Evolutionary conservation across 2,329 filamentous ascomycete species (phyloP).

Genomic region (Massarina eburnea): DNA sequence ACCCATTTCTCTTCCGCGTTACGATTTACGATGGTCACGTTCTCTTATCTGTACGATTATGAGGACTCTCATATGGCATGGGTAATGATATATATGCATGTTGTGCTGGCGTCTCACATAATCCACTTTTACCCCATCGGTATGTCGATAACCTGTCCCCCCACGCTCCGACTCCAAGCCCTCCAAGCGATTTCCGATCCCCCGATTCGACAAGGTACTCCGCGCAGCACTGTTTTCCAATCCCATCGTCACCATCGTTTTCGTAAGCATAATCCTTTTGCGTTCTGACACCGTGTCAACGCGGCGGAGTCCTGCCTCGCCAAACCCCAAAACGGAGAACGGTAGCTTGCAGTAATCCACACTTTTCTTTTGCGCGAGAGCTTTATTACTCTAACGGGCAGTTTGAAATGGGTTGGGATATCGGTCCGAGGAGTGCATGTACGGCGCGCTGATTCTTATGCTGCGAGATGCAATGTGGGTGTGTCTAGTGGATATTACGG

Average conservation of each 20-base stretch:
- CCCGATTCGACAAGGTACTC: no score
- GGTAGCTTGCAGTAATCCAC: constrained; percentile 23
- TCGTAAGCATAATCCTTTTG: background rate
- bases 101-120: background rate
- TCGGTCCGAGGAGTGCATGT: no score
- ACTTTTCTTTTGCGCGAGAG: background rate
- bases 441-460: no score
- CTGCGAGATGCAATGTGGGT: no score
- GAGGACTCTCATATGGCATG: no score
- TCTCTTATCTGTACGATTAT: background rate
- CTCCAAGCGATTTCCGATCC: background rate
- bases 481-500: no score
- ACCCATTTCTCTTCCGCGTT: background rate
- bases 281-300: background rate
- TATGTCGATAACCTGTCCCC: background rate
- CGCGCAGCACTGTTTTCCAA: background rate
- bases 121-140: background rate
- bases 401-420: background rate
- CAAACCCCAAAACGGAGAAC: constrained; percentile 19
- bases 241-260: background rate
- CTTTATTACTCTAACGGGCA: background rate
- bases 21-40: background rate
- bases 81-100: no score
- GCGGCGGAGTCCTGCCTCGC: constrained; percentile 4
- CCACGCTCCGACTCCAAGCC: background rate